A percentile compares a stretch with the other conserved stretches of the same genome.
These are phyloP conservation scores for Aegilops bicornis DNA, from an alignment of 176 grass and related monocot genomes.

Conservation along the genomic window DNA sequence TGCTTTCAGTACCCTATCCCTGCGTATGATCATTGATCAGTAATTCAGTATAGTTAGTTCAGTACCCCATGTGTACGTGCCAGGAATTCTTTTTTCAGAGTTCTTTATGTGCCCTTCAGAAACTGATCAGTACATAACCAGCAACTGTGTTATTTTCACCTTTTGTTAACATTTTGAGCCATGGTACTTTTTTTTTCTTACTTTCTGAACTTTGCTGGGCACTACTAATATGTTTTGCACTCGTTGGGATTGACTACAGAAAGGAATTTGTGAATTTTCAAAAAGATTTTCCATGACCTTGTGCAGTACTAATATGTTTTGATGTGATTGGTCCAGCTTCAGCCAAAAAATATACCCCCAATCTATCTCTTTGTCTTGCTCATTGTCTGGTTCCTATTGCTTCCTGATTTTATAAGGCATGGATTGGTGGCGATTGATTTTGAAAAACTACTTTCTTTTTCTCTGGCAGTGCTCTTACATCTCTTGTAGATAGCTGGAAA, in stretches of 20 bases:
- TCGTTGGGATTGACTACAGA: background rate
- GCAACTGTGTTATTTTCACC: background rate
- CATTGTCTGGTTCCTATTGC: conserved; percentile 29
- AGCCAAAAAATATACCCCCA: conserved; percentile 9
- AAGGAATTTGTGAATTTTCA: background rate
- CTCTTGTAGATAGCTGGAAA: background rate
- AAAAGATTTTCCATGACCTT: too few species aligned
- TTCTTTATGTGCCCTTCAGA: background rate
- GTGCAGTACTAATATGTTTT: conserved; percentile 15
- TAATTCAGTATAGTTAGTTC: background rate
- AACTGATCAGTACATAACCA: background rate
- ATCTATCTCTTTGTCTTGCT: conserved; percentile 27
- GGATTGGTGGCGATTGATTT: conserved; percentile 2
- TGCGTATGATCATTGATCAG: background rate
- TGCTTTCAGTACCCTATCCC: background rate
- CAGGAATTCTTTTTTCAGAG: background rate
- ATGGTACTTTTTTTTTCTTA: background rate
- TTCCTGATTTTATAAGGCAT: conserved; percentile 5
- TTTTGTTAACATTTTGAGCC: background rate
- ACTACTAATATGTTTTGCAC: background rate
- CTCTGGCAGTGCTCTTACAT: background rate
- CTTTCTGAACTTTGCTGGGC: background rate
- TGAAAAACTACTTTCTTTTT: conserved; percentile 8
- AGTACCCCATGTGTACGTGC: conserved; percentile 3
- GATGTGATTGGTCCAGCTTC: conserved; percentile 19